Evolutionary conservation across 345 rosid genomes (phyloP), one percentile per base, ranked within the genome.

Genomic region (Eucalyptus regnans): DNA sequence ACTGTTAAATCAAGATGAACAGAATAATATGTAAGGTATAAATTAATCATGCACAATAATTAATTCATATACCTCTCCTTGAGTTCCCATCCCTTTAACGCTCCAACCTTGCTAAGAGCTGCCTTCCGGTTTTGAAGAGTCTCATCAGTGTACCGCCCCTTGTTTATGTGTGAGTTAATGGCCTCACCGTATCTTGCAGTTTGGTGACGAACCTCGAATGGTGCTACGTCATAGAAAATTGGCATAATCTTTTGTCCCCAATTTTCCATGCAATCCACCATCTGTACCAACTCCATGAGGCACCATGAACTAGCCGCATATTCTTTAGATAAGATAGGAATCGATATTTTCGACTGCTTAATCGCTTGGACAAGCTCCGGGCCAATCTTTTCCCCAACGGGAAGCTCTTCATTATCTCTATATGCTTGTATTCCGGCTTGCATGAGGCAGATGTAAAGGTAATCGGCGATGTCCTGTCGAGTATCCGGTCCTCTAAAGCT

Each of bases 401-500:
- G 41, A 41, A 41, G 41, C 41, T 41, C 41, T 41, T 41, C 41
- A 41, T 41, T 41, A 41, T 41, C 41, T 41, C 41, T 41, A 41
- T 4, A 41, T 41, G 41, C 5, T 41, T 4, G 41, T 41, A 41
- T 41, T 5, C 41, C 5, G 41, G 16, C 66, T 0, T 2, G 1
- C 0, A 5, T 11, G 31, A 60, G 66, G 31, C 66, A 0, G 8
- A 0, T 12, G 16, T 60, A 60, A 60, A 60, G 66, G 66, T 3
- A 5, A 60, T 60, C 16, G 0, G 31, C 2, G 1, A 60, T 60
- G 66, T 60, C 31, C 0, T 0, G 15, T 0, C 66, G 31, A 60
- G 66, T 60, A 5, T 60, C 31, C 1, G 15, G 2, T 27, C 66
- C 66, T 25, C 31, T 27, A 5, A 60, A 60, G 15, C 66, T 60